Evolutionary conservation across 2,329 filamentous ascomycete genomes (phyloP).

Genomic region (Epicoccum sorghinum): DNA sequence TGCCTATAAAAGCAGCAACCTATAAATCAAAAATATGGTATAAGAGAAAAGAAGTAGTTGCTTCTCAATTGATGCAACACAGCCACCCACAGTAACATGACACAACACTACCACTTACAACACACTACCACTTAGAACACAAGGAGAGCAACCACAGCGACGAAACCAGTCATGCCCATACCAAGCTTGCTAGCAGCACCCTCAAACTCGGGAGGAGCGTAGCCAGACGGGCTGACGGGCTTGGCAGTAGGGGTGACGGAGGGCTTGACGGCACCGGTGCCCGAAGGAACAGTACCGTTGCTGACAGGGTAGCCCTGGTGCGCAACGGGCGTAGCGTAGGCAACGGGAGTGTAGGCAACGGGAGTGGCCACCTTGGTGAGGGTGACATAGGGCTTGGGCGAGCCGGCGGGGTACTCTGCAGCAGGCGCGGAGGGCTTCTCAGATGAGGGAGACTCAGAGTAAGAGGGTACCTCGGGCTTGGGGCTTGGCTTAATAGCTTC

Average conservation of each 20-base stretch:
- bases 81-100: neutral
- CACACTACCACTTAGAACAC: slow-evolving; percentile 25
- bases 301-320: slow-evolving; percentile 14
- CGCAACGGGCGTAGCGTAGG: slow-evolving; percentile 5
- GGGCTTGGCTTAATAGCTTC: slow-evolving; percentile 5
- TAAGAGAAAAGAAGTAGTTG: slow-evolving; percentile 7
- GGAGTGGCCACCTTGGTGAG: slow-evolving; percentile 30
- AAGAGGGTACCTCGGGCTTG: slow-evolving; percentile 7
- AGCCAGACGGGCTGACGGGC: slow-evolving; percentile 19
- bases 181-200: slow-evolving; percentile 34
- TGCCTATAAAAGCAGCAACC: slow-evolving; percentile 1
- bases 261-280: slow-evolving; percentile 13
- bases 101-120: slow-evolving; percentile 21
- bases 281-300: slow-evolving; percentile 17
- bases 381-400: slow-evolving; percentile 21
- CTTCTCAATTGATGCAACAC: neutral
- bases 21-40: slow-evolving; percentile 3
- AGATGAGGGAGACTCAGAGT: slow-evolving; percentile 13
- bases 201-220: slow-evolving; percentile 26
- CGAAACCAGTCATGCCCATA: slow-evolving; percentile 26
- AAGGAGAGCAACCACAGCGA: slow-evolving; percentile 28
- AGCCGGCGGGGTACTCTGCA: neutral
- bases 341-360: slow-evolving; percentile 20
- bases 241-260: slow-evolving; percentile 8
- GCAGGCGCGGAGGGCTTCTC: slow-evolving; percentile 10